Base-by-base conservation (phyloP, 129 eudicot species). In the Dittrichia graveolens region DNA sequence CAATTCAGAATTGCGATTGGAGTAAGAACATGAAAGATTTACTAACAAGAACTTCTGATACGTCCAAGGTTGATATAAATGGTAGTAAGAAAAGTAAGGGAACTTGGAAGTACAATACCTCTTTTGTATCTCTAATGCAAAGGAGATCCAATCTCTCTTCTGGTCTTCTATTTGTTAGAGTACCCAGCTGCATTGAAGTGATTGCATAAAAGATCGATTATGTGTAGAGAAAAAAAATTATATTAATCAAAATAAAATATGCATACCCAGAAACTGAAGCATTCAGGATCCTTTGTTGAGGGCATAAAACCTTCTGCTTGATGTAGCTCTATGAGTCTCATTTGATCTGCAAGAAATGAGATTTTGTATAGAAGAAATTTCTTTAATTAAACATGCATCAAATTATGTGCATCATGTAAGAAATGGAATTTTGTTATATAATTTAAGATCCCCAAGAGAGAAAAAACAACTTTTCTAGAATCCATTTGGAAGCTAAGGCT, bases 221-320 rank as follows among this genome's bases (percentile, higher is more conserved):
- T 8, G 1, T 8, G 31, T 24, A 24, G 31, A 24, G 31, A 24
- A 42, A 8, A 3, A 42, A 42, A 42, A 4, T 4, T 42, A 42
- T 5, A 1, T 58, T 5, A 58, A 58, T 11, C 8, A 8, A 5
- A 58, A 34, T 41, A 75, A 57, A 41, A 0, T 5, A 55, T 15
- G 41, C 61, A 62, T 92, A 92, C 98, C 98, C 98, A 92, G 55
- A 92, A 92, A 86, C 98, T 92, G 73, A 85, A 92, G 63, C 86
- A 88, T 87, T 92, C 98, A 15, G 96, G 92, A 80, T 92, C 90
- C 12, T 53, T 73, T 63, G 88, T 70, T 47, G 96, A 44, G 47
- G 98, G 98, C 95, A 87, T 87, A 79, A 92, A 71, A n/a, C 95
- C 88, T 84, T 92, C 95, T 38, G 91, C 95, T 73, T 72, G 83